Evolutionary conservation across 257 asterid genomes (phyloP).

Genomic region (Fraxinus excelsior): DNA sequence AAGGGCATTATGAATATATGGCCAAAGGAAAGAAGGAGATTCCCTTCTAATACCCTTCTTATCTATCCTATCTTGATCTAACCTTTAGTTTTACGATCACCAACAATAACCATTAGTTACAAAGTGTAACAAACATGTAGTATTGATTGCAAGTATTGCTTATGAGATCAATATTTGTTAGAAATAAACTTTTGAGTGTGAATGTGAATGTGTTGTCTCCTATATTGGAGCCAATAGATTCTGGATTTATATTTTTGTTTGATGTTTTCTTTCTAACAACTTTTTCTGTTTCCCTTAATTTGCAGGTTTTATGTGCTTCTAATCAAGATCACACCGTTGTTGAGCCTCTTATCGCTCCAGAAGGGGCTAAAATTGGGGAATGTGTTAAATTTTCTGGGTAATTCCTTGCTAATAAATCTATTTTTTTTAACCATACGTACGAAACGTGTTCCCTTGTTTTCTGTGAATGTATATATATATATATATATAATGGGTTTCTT

Average conservation of each 20-base stretch:
- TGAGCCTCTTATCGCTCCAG: constrained; percentile 84
- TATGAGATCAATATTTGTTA: neutral
- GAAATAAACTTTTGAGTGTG: neutral
- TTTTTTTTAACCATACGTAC: neutral
- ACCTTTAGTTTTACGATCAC: no score
- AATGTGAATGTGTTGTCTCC: neutral
- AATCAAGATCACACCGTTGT: constrained; percentile 76
- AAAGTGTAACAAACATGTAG: neutral
- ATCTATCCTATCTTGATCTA: no score
- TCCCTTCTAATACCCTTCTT: no score
- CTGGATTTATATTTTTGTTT: neutral
- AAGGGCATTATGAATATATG: no score
- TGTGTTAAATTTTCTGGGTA: constrained; percentile 76
- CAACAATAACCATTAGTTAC: neutral
- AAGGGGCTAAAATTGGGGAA: constrained; percentile 86
- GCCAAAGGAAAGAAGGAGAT: no score
- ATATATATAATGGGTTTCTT: neutral
- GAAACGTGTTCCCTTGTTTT: neutral
- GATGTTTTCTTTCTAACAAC: constrained; percentile 9
- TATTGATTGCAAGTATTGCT: neutral
- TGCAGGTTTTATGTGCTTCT: constrained; percentile 91
- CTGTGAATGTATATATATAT: no score
- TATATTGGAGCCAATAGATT: neutral
- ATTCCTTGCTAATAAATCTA: neutral
- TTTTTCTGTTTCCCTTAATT: constrained; percentile 11